A percentile compares a stretch with the other conserved stretches of the same genome.
Evolutionary conservation across 2,329 filamentous ascomycete genomes (phyloP).

Genomic region (Fonsecaea monophora): DNA sequence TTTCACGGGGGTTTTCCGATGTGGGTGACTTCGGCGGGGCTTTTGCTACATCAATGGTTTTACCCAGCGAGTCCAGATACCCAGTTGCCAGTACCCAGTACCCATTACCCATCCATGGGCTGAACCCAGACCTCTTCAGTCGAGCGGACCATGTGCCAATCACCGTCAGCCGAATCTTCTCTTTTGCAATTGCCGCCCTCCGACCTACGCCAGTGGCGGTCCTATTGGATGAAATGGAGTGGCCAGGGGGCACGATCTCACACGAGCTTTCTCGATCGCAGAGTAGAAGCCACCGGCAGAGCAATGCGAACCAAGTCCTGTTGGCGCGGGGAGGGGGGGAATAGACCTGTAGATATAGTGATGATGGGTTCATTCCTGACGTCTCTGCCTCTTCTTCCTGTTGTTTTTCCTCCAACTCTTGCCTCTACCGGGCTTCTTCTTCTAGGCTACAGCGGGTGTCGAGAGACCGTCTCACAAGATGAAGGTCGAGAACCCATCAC

Average conservation of each 20-base stretch:
- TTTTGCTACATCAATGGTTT: conserved; percentile 6
- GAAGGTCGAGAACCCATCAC: conserved; percentile 14
- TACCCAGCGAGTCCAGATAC: too few relatives aligned
- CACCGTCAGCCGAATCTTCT: neutral
- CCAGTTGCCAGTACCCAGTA: neutral
- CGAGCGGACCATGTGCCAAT: neutral
- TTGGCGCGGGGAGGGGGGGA: neutral
- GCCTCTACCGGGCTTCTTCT: neutral
- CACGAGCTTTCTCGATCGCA: conserved; percentile 2
- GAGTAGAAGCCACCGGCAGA: neutral
- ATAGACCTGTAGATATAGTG: neutral
- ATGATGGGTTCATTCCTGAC: conserved; percentile 1
- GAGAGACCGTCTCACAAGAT: neutral
- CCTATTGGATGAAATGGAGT: neutral
- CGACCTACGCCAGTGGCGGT: neutral
- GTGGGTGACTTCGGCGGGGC: conserved; percentile 11
- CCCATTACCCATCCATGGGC: neutral
- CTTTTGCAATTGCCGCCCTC: conserved; percentile 9
- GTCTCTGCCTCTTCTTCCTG: neutral
- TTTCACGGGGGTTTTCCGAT: conserved; percentile 2
- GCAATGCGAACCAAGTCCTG: conserved; percentile 1
- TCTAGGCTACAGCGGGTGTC: neutral
- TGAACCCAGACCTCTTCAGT: neutral
- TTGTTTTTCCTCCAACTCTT: neutral
- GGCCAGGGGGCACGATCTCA: neutral